Evolutionary conservation across 2,329 filamentous ascomycete genomes (phyloP).

Genomic region (Penicillium sp.): DNA sequence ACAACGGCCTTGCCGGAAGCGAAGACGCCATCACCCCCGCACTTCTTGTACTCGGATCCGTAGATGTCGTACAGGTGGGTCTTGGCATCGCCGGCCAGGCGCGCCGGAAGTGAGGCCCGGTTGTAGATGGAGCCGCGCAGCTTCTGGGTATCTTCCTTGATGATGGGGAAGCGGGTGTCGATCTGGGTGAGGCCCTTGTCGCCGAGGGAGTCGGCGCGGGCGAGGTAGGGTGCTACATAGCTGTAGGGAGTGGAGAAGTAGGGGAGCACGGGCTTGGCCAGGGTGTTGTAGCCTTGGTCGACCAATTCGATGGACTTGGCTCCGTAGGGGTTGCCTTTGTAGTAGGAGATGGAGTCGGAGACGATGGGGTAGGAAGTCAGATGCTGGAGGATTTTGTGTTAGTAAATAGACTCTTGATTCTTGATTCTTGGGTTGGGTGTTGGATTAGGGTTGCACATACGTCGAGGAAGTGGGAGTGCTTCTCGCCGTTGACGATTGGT

Average conservation of each 20-base stretch:
- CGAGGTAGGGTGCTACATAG: constrained; percentile 81
- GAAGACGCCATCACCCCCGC: constrained; percentile 60
- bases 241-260: constrained; percentile 77
- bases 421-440: not conserved
- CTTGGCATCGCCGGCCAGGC: constrained; percentile 61
- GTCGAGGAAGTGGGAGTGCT: constrained; percentile 49
- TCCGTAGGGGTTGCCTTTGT: constrained; percentile 80
- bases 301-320: constrained; percentile 78
- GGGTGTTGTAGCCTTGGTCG: constrained; percentile 71
- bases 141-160: constrained; percentile 75
- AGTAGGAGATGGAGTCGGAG: constrained; percentile 72
- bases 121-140: constrained; percentile 65
- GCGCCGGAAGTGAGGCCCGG: constrained; percentile 63
- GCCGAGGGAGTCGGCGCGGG: constrained; percentile 75
- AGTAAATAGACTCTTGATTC: constrained; percentile 10
- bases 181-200: constrained; percentile 70
- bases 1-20: constrained; percentile 70
- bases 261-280: constrained; percentile 76
- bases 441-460: constrained; percentile 24
- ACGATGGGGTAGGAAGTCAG: constrained; percentile 82
- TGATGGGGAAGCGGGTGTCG: constrained; percentile 69
- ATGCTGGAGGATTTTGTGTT: constrained; percentile 59
- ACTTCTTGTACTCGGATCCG: constrained; percentile 49
- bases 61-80: constrained; percentile 47
- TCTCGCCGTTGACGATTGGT: constrained; percentile 53